A percentile compares a stretch with the other conserved stretches of the same genome.
Evolutionary conservation across 192 early-diverging fungal species (phyloP).

Genomic region (Coemansia umbellata): DNA sequence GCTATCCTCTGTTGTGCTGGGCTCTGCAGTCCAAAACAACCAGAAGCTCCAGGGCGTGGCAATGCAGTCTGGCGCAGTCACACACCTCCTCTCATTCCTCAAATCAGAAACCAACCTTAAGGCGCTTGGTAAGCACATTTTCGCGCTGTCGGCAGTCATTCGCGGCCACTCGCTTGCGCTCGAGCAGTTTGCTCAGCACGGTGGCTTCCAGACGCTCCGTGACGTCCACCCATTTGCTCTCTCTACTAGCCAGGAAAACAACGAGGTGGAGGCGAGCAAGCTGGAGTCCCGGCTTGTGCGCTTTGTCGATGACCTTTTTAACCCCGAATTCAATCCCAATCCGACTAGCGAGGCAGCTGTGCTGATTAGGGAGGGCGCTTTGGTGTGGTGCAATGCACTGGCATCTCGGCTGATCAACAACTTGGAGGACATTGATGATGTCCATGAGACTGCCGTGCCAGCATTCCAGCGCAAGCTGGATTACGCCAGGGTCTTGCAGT

Average conservation of each 20-base stretch:
- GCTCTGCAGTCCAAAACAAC: conserved; percentile 56
- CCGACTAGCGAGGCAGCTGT: background rate
- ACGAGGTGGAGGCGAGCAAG: conserved; percentile 10
- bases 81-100: conserved; percentile 13
- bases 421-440: conserved; percentile 7
- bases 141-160: conserved; percentile 41
- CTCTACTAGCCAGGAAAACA: background rate
- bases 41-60: conserved; percentile 18
- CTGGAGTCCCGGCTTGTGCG: conserved; percentile 27
- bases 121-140: conserved; percentile 29
- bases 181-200: conserved; percentile 29
- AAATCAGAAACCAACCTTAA: conserved; percentile 10
- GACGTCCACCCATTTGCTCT: conserved; percentile 7
- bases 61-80: conserved; percentile 9
- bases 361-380: conserved; percentile 14
- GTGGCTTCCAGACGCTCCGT: conserved; percentile 19
- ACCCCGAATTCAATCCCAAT: conserved; percentile 30
- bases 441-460: background rate
- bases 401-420: conserved; percentile 10
- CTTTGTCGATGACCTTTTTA: conserved; percentile 42
- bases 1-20: conserved; percentile 51
- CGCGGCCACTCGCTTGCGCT: conserved; percentile 35
- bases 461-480: conserved; percentile 9
- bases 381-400: conserved; percentile 27
- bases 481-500: conserved; percentile 24